A percentile compares a stretch with the other conserved stretches of the same genome.
phyloP scores from a whole-genome alignment of 73 alveolate species.

The Tetrahymena malaccensis region DNA sequence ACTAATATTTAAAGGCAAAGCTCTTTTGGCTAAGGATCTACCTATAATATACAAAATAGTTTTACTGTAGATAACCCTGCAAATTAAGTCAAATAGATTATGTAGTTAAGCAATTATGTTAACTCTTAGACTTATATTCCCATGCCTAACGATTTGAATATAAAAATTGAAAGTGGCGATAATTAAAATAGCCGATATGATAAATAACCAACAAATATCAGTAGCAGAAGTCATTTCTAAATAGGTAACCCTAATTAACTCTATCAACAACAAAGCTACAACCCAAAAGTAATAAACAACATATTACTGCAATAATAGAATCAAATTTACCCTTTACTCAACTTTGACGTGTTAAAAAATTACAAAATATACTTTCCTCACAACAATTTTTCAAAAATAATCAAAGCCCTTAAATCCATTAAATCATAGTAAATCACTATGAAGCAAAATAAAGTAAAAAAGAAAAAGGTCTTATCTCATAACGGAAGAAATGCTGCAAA shows the following conservation, averaged over 20 bases:
- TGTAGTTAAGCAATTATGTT: neutral
- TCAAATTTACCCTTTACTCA: neutral
- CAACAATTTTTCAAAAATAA: neutral
- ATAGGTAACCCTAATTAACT: neutral
- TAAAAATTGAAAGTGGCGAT: neutral
- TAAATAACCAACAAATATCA: neutral
- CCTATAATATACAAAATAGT: neutral
- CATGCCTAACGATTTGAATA: neutral
- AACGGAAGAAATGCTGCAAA: neutral
- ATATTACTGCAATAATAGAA: neutral
- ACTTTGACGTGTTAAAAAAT: neutral
- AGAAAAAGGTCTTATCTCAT: neutral
- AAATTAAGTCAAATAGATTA: neutral
- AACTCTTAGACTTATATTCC: neutral
- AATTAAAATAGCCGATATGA: neutral
- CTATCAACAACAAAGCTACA: neutral
- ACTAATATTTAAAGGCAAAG: neutral
- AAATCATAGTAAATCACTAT: neutral
- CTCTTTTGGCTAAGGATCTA: neutral
- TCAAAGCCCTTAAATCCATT: neutral
- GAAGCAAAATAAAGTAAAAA: neutral
- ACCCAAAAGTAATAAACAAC: neutral
- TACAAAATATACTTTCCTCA: neutral
- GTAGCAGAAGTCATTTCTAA: neutral
- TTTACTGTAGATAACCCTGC: neutral